Evolutionary conservation across 495 filamentous ascomycete genomes (phyloP), one percentile per base, ranked within the genome.

Genomic region (Astrocystis sublimbata): DNA sequence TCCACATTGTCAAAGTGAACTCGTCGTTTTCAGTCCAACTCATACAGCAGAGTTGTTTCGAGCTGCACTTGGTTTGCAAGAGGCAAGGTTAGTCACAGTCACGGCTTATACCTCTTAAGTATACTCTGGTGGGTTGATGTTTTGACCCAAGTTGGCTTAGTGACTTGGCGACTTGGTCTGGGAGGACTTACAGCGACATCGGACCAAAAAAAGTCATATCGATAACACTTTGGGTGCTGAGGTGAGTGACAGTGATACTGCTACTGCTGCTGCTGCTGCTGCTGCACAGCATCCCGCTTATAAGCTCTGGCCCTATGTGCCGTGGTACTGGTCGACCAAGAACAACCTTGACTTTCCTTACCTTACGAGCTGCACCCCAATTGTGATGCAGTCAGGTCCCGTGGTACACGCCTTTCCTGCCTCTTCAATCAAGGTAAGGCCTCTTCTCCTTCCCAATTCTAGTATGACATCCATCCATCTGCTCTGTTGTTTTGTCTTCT

Each of bases 161-260:
- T n/a, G n/a, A 36, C 33, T 36, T 13, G 33, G 33, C 33, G 33
- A 17, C 9, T 26, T 45, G 13, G 3, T 9, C 38, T 35, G 28
- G 35, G 50, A 46, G 42, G 33, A 40, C n/a, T 53, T 36, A 30
- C 53, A 51, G 61, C 61, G 61, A 63, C 35, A 63, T 63, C 61
- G 61, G 61, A 58, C 9, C 26, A 47, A 36, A 63, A 57, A 42
- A 63, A 31, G 21, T 56, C 30, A 40, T 63, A 63, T 63, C 61
- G 61, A 63, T 63, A 63, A 63, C 53, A 41, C 50, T 47, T 53
- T 43, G 60, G 60, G n/a, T 42, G 56, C 42, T 51, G 23, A 10
- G 21, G 42, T 4, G 46, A 49, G 46, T 30, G n/a, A 40, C 58
- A 63, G 58, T 54, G 61, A 63, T 63, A 63, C 58, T 45, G 31